Percentiles rank a stretch among this genome's conserved stretches.
Evolutionary conservation across 345 rosid genomes (phyloP).

Genomic region (Gossypium stocksii): DNA sequence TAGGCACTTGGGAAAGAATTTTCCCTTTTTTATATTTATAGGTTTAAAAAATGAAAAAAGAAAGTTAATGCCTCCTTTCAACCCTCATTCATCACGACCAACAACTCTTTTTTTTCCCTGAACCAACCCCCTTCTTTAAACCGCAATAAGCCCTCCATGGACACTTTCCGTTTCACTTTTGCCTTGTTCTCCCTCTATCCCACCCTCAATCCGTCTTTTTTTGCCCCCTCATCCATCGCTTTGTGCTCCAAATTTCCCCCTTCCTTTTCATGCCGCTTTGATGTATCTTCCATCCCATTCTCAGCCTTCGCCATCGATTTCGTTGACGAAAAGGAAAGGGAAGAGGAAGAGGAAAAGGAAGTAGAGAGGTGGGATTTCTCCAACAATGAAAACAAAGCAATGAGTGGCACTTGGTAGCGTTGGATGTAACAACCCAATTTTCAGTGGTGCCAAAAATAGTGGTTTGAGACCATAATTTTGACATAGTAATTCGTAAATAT

Average conservation of each 20-base stretch:
- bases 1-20: no score
- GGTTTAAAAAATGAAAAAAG: no score
- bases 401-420: no score
- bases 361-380: slow-evolving; percentile 21
- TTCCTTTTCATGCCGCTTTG: neutral
- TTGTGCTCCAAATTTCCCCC: neutral
- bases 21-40: no score
- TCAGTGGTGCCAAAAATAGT: no score
- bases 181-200: slow-evolving; percentile 20
- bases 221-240: slow-evolving; percentile 8
- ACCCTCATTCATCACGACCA: no score
- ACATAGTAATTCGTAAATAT: no score
- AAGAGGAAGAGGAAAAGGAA: neutral
- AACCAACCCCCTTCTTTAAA: slow-evolving; percentile 5
- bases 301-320: slow-evolving; percentile 33
- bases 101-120: no score
- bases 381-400: neutral
- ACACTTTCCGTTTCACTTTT: slow-evolving; percentile 21
- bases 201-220: slow-evolving; percentile 21
- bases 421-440: no score
- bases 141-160: slow-evolving; percentile 22
- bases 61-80: no score
- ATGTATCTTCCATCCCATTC: neutral
- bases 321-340: slow-evolving; percentile 32
- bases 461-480: no score